Base-by-base conservation (phyloP, 805 yeast genomes). In the Candida railenensis region DNA sequence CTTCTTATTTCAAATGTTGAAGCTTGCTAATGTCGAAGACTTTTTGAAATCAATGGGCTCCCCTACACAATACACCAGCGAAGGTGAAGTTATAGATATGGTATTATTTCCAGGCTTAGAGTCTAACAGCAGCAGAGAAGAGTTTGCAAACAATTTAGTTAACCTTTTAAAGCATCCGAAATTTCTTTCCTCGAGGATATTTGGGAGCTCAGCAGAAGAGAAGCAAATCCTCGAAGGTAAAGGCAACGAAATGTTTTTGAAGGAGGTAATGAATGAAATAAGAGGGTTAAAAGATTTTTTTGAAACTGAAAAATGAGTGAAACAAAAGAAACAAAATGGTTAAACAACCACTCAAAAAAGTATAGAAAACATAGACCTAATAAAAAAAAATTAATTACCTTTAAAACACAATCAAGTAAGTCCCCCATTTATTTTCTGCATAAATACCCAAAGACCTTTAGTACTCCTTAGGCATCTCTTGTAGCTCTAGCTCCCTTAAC, bases 111-210 rank as follows among this genome's bases (percentile, higher is more conserved):
- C 85, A 1, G 91, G 89, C 0, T 64, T 87, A 41, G 89, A 85
- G 47, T 72, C 78, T 1, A 73, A 69, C 32, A 71, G 76, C 22
- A 85, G 83, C 48, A 73, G 85, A 48, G 77, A 74, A n/a, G 80
- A 77, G 21, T 76, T 91, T 50, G 68, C 74, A 3, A 80, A 75
- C 37, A 80, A 85, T 9, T 66, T 90, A 47, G 85, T 80, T 46
- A 87, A 89, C 53, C 73, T 91, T 36, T 73, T 89, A 50, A 84
- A 91, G 22, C 97, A 91, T 65, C 96, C 96, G 12, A 89, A 89
- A 62, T 90, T 83, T 54, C 68, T 91, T 50, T 76, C 87, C 3
- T 78, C 91, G 4, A 71, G 94, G 53, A 74, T 87, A 3, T 72
- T 77, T 2, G 80, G 91, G 2, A 76, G 84, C 2, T 78, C 83